Conservation (phyloP, 2,329 filamentous ascomycete genomes). For the Apiospora saccharicola region DNA sequence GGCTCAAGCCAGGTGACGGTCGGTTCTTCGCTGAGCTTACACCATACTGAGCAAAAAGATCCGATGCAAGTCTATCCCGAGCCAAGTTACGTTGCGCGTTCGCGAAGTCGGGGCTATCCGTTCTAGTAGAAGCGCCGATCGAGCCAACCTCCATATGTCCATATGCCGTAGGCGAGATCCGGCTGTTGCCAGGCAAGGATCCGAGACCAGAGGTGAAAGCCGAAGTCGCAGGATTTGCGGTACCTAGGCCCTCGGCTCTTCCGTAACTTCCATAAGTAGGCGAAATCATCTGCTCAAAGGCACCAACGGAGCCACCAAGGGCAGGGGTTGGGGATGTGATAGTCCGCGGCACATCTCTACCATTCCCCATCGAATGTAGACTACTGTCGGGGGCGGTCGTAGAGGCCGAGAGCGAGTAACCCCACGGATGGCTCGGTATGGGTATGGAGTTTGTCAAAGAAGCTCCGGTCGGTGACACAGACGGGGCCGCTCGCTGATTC, state of each 20-base stretch:
- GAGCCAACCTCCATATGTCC: not conserved
- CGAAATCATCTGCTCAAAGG: conserved; percentile 37
- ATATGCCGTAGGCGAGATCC: not conserved
- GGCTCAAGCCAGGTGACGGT: not conserved
- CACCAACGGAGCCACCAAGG: conserved; percentile 27
- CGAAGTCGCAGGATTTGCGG: conserved; percentile 27
- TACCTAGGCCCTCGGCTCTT: conserved; percentile 25
- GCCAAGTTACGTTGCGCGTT: conserved; percentile 24
- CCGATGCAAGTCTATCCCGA: conserved; percentile 27
- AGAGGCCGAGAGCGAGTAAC: conserved; percentile 44
- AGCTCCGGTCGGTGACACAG: not conserved
- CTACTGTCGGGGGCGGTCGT: not conserved
- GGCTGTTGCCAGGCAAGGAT: conserved; percentile 4
- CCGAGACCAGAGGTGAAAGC: not conserved
- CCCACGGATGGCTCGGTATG: conserved; percentile 58
- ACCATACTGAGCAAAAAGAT: conserved; percentile 28
- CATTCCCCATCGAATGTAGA: conserved; percentile 23
- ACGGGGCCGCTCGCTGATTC: not conserved
- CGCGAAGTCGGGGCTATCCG: conserved; percentile 22
- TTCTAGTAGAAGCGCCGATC: not conserved
- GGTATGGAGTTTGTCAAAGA: conserved; percentile 44
- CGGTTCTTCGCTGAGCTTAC: not conserved
- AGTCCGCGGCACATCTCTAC: conserved; percentile 30
- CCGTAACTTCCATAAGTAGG: conserved; percentile 6
- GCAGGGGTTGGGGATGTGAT: conserved; percentile 10